These are phyloP conservation scores for Akanthomyces muscarius DNA, from an alignment of 2,329 filamentous ascomycete species.

Conservation along the genomic window DNA sequence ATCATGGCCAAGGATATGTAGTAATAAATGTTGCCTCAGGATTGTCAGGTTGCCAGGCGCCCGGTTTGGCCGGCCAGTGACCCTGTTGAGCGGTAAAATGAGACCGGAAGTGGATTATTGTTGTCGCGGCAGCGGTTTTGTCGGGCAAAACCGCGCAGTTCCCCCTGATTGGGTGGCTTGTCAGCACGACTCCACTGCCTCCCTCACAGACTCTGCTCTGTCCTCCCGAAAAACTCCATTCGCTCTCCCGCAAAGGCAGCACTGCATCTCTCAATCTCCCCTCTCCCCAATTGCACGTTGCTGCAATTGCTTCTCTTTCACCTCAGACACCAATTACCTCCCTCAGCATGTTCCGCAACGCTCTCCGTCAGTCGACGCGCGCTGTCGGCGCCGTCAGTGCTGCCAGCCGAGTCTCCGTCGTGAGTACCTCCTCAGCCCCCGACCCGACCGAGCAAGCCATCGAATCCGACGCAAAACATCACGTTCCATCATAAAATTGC, in stretches of 20 bases:
- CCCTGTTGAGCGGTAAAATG: constrained; percentile 15
- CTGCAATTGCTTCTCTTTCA: constrained; percentile 60
- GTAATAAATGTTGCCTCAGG: constrained; percentile 15
- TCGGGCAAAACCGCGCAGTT: constrained; percentile 37
- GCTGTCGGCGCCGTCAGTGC: constrained; percentile 91
- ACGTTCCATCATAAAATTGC: constrained; percentile 30
- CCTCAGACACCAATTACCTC: constrained; percentile 51
- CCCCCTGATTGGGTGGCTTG: constrained; percentile 31
- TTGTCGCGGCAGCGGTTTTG: constrained; percentile 37
- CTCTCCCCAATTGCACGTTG: constrained; percentile 57
- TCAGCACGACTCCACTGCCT: constrained; percentile 36
- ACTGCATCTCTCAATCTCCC: constrained; percentile 53
- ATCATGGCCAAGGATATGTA: constrained; percentile 3
- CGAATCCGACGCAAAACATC: constrained; percentile 36
- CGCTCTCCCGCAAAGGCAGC: constrained; percentile 45
- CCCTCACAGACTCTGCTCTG: constrained; percentile 41
- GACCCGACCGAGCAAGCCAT: constrained; percentile 41
- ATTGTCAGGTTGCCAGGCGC: background rate
- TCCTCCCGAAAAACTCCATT: constrained; percentile 43
- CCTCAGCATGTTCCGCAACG: constrained; percentile 89
- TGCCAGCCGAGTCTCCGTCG: constrained; percentile 84
- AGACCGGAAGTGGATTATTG: constrained; percentile 31
- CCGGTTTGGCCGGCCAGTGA: background rate
- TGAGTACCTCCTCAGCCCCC: constrained; percentile 63
- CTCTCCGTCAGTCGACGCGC: constrained; percentile 94